Percentiles rank a stretch among this genome's conserved stretches.
Conservation (phyloP, 2,329 filamentous ascomycete genomes). For the Diaporthe aspalathi region DNA sequence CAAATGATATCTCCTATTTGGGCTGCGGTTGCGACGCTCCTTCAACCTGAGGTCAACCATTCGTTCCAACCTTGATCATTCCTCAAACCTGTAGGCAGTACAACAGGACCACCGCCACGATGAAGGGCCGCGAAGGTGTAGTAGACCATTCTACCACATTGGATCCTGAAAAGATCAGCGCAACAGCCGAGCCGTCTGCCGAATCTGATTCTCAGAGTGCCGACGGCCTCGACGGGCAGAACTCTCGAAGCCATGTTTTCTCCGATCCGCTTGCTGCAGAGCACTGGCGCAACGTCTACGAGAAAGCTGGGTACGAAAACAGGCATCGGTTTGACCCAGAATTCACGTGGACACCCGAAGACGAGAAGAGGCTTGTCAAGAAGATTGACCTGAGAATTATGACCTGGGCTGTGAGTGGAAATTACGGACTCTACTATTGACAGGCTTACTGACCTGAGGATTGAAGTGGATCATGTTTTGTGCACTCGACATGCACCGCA, state of each 20-base stretch:
- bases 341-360: constrained; percentile 64
- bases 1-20: neutral
- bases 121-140: constrained; percentile 11
- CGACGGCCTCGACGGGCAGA: neutral
- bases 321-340: constrained; percentile 69
- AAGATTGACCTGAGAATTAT: constrained; percentile 58
- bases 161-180: constrained; percentile 19
- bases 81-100: neutral
- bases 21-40: neutral
- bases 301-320: constrained; percentile 69
- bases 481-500: constrained; percentile 43
- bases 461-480: constrained; percentile 44
- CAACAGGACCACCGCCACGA: neutral
- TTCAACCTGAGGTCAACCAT: neutral
- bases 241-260: constrained; percentile 54
- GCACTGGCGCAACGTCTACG: constrained; percentile 65
- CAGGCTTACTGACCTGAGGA: neutral
- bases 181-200: neutral
- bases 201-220: constrained; percentile 1
- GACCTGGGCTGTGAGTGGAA: constrained; percentile 44
- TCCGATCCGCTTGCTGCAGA: constrained; percentile 56
- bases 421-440: too few relatives aligned
- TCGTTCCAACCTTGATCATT: neutral
- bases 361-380: constrained; percentile 62
- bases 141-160: neutral